These are phyloP conservation scores for Haplosporangium gracile DNA, from an alignment of 192 early-diverging fungal genomes.

Conservation along the genomic window DNA sequence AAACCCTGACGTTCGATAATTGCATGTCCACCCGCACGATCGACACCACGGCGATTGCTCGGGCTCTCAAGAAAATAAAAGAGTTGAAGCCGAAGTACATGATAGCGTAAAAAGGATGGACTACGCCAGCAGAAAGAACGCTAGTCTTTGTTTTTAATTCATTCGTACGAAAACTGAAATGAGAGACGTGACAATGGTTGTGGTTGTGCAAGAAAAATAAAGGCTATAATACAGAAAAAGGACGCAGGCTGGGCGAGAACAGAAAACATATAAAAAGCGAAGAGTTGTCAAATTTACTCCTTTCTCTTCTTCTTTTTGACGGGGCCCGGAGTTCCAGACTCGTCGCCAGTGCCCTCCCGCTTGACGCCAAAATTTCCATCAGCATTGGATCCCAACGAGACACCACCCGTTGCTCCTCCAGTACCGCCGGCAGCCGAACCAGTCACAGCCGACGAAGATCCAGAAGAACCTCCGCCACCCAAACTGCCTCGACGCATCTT, in stretches of 20 bases:
- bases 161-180: too few species aligned
- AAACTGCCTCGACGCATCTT: slow-evolving; percentile 47
- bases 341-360: slow-evolving; percentile 44
- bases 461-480: slow-evolving; percentile 37
- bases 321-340: slow-evolving; percentile 23
- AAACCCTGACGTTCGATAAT: too few species aligned
- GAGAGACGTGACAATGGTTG: too few species aligned
- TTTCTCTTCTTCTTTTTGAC: slow-evolving; percentile 54
- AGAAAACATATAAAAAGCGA: background rate
- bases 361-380: slow-evolving; percentile 38
- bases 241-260: too few species aligned
- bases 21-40: too few species aligned
- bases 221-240: background rate
- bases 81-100: too few species aligned
- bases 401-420: slow-evolving; percentile 1
- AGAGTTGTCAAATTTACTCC: background rate
- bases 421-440: background rate
- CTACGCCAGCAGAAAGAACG: too few species aligned
- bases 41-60: too few species aligned
- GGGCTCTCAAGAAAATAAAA: too few species aligned
- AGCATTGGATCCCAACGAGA: background rate
- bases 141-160: too few species aligned
- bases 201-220: slow-evolving; percentile 1
- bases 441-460: background rate
- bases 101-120: too few species aligned